Evolutionary conservation across 179 eudicot genomes (phyloP).

Genomic region (Carnegiea gigantea): DNA sequence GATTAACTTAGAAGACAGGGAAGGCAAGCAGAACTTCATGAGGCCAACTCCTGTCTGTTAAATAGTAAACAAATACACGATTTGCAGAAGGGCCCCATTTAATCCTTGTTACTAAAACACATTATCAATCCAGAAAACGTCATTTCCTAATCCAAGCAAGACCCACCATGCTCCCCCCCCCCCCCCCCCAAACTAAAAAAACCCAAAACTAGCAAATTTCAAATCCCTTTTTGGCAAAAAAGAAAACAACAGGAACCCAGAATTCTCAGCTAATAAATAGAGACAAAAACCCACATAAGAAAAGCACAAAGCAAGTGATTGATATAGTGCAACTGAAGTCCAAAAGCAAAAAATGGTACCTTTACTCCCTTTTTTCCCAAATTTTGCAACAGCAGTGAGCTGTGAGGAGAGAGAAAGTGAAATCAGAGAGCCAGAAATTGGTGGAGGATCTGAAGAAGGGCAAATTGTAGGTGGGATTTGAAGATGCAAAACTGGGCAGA

Average conservation of each 20-base stretch:
- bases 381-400: background rate
- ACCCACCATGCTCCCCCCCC: background rate
- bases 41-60: slow-evolving; percentile 12
- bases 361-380: slow-evolving; percentile 12
- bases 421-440: slow-evolving; percentile 25
- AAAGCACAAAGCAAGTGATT: background rate
- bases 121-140: slow-evolving; percentile 3
- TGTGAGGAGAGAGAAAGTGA: background rate
- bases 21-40: slow-evolving; percentile 22
- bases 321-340: background rate
- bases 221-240: background rate
- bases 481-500: slow-evolving; percentile 17
- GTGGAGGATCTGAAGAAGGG: slow-evolving; percentile 17
- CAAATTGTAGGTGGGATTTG: slow-evolving; percentile 21
- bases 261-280: slow-evolving; percentile 16
- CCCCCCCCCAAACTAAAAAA: slow-evolving; percentile 19
- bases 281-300: background rate
- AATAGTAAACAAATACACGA: slow-evolving; percentile 13
- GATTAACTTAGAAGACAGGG: slow-evolving; percentile 21
- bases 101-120: slow-evolving; percentile 19
- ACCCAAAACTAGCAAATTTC: background rate
- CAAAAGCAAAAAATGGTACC: slow-evolving; percentile 17
- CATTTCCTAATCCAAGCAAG: slow-evolving; percentile 2
- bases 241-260: slow-evolving; percentile 19
- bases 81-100: slow-evolving; percentile 28